phyloP scores from a whole-genome alignment of 2,329 filamentous ascomycete species.

The Ophiostoma populinum region DNA sequence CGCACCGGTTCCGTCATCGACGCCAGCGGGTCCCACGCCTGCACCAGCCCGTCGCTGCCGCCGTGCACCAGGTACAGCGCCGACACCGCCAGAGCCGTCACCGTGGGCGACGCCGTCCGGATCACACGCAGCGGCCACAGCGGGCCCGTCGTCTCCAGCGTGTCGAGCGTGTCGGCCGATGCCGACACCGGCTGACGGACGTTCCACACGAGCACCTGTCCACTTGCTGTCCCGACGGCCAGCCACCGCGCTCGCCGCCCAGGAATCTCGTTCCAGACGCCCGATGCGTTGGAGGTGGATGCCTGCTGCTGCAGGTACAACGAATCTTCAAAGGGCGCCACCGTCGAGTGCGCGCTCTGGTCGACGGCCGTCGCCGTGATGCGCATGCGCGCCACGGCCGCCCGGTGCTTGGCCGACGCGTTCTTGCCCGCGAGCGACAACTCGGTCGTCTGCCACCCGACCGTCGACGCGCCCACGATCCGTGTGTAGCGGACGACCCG shows the following conservation, averaged over 20 bases:
- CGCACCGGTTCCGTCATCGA: slow-evolving; percentile 64
- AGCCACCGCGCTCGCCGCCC: slow-evolving; percentile 70
- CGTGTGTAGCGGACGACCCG: slow-evolving; percentile 25
- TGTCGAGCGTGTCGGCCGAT: neutral
- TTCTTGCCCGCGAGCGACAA: neutral
- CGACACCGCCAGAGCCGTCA: slow-evolving; percentile 68
- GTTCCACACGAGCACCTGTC: slow-evolving; percentile 72
- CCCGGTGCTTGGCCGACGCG: neutral
- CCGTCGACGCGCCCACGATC: neutral
- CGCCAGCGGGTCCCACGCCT: slow-evolving; percentile 90
- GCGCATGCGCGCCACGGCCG: too few species aligned
- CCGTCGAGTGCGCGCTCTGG: slow-evolving; percentile 50
- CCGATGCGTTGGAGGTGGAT: slow-evolving; percentile 28
- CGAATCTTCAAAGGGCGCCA: slow-evolving; percentile 65
- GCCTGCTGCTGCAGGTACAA: slow-evolving; percentile 31
- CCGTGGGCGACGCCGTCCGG: slow-evolving; percentile 75
- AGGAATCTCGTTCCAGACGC: slow-evolving; percentile 46
- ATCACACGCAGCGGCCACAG: slow-evolving; percentile 64
- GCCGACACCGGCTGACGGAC: slow-evolving; percentile 42
- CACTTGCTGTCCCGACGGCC: slow-evolving; percentile 62
- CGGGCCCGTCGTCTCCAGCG: slow-evolving; percentile 7
- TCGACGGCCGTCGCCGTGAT: slow-evolving; percentile 61
- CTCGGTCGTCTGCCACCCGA: neutral
- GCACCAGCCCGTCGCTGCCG: slow-evolving; percentile 84
- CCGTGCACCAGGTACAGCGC: slow-evolving; percentile 83